A percentile compares a stretch with the other conserved stretches of the same genome.
Conservation (phyloP, 495 filamentous ascomycete genomes). For the Penicillium tannophilum region DNA sequence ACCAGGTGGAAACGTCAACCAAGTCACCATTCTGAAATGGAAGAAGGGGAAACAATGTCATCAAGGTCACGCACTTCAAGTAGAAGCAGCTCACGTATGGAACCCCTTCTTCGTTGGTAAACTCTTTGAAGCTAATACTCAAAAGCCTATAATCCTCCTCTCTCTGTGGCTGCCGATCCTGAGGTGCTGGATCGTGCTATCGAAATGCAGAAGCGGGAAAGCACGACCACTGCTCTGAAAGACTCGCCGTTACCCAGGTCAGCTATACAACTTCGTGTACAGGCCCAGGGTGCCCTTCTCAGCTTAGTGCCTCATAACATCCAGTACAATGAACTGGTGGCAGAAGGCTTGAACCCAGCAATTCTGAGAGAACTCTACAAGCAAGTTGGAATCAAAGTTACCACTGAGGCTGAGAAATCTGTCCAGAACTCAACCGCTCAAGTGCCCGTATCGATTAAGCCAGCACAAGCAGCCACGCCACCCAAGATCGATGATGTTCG, state of each 20-base stretch:
- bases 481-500: background rate
- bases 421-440: background rate
- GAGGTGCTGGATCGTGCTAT: constrained; percentile 19
- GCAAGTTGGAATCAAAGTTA: constrained; percentile 59
- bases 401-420: constrained; percentile 13
- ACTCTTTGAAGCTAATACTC: constrained; percentile 18
- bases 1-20: background rate
- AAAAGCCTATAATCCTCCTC: constrained; percentile 46
- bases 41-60: constrained; percentile 35
- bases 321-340: constrained; percentile 66
- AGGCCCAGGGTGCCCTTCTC: constrained; percentile 69
- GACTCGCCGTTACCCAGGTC: constrained; percentile 21
- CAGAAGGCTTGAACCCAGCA: constrained; percentile 68
- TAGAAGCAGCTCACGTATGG: constrained; percentile 44
- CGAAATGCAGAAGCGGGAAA: constrained; percentile 17
- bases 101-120: background rate
- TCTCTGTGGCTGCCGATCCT: constrained; percentile 30
- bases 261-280: constrained; percentile 57
- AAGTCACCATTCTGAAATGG: constrained; percentile 20
- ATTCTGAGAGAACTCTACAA: constrained; percentile 66
- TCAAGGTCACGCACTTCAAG: constrained; percentile 25
- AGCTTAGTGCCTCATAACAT: constrained; percentile 65
- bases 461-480: background rate
- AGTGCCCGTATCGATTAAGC: background rate
- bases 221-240: background rate